Evolutionary conservation across 2,329 filamentous ascomycete species (phyloP), one percentile per base, ranked within the genome.

Genomic region (Verruconis gallopava): DNA sequence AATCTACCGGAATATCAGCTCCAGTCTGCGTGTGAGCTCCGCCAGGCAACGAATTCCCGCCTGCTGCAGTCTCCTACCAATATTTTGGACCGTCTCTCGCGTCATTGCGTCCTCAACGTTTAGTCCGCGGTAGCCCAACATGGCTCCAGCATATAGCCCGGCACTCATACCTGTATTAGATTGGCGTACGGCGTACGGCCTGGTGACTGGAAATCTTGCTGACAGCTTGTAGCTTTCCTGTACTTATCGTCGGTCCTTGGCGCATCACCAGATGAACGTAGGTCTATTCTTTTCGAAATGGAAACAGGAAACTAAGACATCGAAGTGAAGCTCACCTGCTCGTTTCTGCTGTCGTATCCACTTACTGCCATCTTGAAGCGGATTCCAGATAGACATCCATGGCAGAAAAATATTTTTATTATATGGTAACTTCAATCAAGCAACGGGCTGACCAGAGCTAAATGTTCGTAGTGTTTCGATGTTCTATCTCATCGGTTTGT

Each of bases 401-500:
- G 77, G 52, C 73, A 77, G 53, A 96, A 96, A 66, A 96, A 96
- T 60, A 56, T 79, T 13, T 96, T 95, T 62, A 85, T 81, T 47
- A 80, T 96, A 49, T 65, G 68, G 83, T 85, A 68, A 47, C 65
- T 53, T 15, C 32, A 37, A 17, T 9, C 37, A 42, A 20, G 9
- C 11, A 37, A 13, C n/a, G 34, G 21, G 43, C 14, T 44, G 49
- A 21, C 55, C 37, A 44, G 2, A 45, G 42, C 18, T 38, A 37
- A n/a, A 42, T 3, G 3, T 2, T 21, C 9, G 3, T 41, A 85
- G 80, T 20, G 76, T 85, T 13, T 83, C 83, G 3, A 58, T 91
- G 18, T 96, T 98, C 67, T 96, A 94, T 60, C 72, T 98, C 5
- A 72, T 98, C 43, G 91, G 91, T 21, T 73, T 98, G 3, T 98